A percentile compares a stretch with the other conserved stretches of the same genome.
phyloP scores from a whole-genome alignment of 192 early-diverging fungal genomes.

The Coemansia sp. region DNA sequence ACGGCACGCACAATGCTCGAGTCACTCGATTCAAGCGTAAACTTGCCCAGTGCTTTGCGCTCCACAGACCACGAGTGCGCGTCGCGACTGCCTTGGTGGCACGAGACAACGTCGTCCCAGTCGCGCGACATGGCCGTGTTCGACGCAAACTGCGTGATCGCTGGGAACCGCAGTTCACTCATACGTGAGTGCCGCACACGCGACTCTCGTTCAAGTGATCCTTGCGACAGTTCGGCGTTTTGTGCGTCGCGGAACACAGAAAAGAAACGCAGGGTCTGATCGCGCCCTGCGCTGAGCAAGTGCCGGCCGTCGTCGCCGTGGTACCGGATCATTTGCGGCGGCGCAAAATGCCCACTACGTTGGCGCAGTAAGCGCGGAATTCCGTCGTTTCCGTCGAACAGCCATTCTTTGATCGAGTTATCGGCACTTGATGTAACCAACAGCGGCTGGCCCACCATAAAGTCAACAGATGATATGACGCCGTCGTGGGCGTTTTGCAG shows the following conservation, averaged over 20 bases:
- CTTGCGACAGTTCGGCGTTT: conserved; percentile 85
- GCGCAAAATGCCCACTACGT: conserved; percentile 81
- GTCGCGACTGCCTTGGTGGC: conserved; percentile 70
- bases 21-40: conserved; percentile 60
- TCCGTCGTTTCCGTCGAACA: conserved; percentile 86
- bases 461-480: conserved; percentile 71
- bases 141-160: conserved; percentile 73
- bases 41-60: conserved; percentile 72
- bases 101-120: conserved; percentile 92
- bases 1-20: conserved; percentile 56
- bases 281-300: conserved; percentile 81
- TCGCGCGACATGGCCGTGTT: conserved; percentile 61
- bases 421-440: conserved; percentile 85
- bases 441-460: conserved; percentile 81
- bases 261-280: conserved; percentile 80
- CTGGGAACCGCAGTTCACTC: conserved; percentile 67
- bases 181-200: no score
- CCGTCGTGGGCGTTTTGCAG: conserved; percentile 87
- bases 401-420: conserved; percentile 95
- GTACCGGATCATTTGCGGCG: conserved; percentile 78
- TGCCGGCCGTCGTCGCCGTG: conserved; percentile 70
- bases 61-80: conserved; percentile 85
- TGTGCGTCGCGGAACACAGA: conserved; percentile 83
- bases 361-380: conserved; percentile 78
- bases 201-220: neutral